These are phyloP conservation scores for Fusarium lateritium DNA, from an alignment of 2,329 filamentous ascomycete genomes.

Conservation along the genomic window DNA sequence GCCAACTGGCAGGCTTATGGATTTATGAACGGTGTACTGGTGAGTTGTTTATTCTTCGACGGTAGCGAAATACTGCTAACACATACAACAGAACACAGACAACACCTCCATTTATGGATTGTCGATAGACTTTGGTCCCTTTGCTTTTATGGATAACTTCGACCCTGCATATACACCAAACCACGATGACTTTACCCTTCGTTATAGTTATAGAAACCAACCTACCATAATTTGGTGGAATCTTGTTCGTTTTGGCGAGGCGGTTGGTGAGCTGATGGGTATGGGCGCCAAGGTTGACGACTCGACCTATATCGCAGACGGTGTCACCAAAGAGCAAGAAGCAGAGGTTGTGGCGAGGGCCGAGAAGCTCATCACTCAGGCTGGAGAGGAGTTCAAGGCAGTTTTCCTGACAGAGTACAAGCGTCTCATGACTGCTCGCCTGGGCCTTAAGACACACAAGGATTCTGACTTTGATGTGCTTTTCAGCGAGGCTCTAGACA, in stretches of 20 bases:
- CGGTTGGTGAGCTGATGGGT: slow-evolving; percentile 89
- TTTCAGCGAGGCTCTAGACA: slow-evolving; percentile 87
- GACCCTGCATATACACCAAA: slow-evolving; percentile 96
- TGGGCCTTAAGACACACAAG: slow-evolving; percentile 80
- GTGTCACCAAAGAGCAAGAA: slow-evolving; percentile 75
- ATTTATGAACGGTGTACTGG: slow-evolving; percentile 97
- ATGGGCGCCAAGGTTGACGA: slow-evolving; percentile 81
- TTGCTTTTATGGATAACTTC: slow-evolving; percentile 98
- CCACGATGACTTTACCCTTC: slow-evolving; percentile 89
- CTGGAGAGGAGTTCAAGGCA: slow-evolving; percentile 89
- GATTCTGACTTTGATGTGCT: slow-evolving; percentile 84
- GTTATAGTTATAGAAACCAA: slow-evolving; percentile 95
- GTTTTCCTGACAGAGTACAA: slow-evolving; percentile 94
- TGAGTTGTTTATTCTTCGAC: slow-evolving; percentile 37
- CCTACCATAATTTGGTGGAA: slow-evolving; percentile 99
- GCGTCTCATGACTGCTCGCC: slow-evolving; percentile 81
- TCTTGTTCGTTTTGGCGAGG: slow-evolving; percentile 89
- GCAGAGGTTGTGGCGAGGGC: slow-evolving; percentile 82
- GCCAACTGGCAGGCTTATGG: slow-evolving; percentile 97
- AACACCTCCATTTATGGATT: slow-evolving; percentile 94
- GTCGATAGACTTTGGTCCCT: slow-evolving; percentile 94
- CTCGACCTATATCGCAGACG: slow-evolving; percentile 77
- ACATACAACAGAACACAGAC: slow-evolving; percentile 79
- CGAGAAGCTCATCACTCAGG: slow-evolving; percentile 84
- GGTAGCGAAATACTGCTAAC: slow-evolving; percentile 39